Conservation (phyloP, 2,329 filamentous ascomycete genomes). For the Fusarium setosum region DNA sequence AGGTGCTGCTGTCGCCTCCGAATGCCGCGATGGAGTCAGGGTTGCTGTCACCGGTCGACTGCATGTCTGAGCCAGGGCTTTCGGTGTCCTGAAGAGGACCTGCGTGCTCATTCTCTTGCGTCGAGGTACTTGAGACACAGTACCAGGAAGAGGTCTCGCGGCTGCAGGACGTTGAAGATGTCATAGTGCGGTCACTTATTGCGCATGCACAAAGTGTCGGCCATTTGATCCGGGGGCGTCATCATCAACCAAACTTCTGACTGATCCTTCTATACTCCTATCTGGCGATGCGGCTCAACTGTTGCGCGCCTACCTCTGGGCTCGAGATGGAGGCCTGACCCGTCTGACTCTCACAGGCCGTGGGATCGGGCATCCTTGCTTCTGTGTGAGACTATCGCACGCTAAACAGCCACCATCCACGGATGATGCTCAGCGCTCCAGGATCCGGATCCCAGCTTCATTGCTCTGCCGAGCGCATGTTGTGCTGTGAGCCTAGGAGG, state of each 20-base stretch:
- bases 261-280: constrained; percentile 19
- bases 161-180: neutral
- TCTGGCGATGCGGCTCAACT: constrained; percentile 23
- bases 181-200: constrained; percentile 11
- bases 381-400: constrained; percentile 8
- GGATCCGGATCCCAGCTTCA: too few species aligned
- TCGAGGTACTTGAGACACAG: neutral
- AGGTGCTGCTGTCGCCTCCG: neutral
- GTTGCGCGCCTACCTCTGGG: too few species aligned
- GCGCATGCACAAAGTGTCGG: neutral
- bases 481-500: too few species aligned
- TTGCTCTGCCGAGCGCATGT: too few species aligned
- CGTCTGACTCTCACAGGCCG: neutral
- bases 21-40: neutral
- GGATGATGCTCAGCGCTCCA: too few species aligned
- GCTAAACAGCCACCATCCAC: too few species aligned
- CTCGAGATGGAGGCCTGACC: neutral
- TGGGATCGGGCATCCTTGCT: constrained; percentile 13
- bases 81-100: neutral
- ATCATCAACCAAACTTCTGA: neutral
- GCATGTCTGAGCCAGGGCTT: neutral
- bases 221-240: neutral
- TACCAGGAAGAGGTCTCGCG: neutral
- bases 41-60: neutral
- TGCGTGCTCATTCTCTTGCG: neutral